Evolutionary conservation across 2,329 filamentous ascomycete genomes (phyloP).

Genomic region (Monosporascus sp.): DNA sequence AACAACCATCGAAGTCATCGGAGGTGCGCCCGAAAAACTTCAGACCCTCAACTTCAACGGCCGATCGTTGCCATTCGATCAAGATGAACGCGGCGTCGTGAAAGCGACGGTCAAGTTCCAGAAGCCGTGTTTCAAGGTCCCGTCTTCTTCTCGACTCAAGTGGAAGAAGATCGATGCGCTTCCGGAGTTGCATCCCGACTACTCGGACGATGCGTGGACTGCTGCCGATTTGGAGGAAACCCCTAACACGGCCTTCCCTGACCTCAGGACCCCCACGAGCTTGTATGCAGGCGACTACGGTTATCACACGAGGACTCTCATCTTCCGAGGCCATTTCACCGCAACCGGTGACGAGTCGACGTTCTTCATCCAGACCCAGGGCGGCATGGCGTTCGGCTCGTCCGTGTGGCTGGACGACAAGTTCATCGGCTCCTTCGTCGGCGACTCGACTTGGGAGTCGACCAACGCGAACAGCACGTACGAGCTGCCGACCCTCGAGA

Average conservation of each 20-base stretch:
- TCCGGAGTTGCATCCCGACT: slow-evolving; percentile 59
- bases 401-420: slow-evolving; percentile 60
- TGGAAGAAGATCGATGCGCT: slow-evolving; percentile 70
- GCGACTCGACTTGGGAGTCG: slow-evolving; percentile 39
- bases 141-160: slow-evolving; percentile 50
- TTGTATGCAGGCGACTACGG: slow-evolving; percentile 70
- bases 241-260: too few species aligned
- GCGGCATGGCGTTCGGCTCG: slow-evolving; percentile 62
- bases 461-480: slow-evolving; percentile 51
- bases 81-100: slow-evolving; percentile 31
- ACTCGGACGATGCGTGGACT: slow-evolving; percentile 67
- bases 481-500: slow-evolving; percentile 44
- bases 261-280: slow-evolving; percentile 42
- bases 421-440: slow-evolving; percentile 61
- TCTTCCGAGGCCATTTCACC: slow-evolving; percentile 67
- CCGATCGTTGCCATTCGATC: slow-evolving; percentile 28
- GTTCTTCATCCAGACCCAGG: slow-evolving; percentile 56
- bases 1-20: slow-evolving; percentile 62
- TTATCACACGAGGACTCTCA: slow-evolving; percentile 61
- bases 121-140: slow-evolving; percentile 38
- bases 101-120: slow-evolving; percentile 9
- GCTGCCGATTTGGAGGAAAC: slow-evolving; percentile 37
- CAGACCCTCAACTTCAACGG: slow-evolving; percentile 56
- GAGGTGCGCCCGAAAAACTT: slow-evolving; percentile 44
- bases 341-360: slow-evolving; percentile 55